Evolutionary conservation across 2,329 filamentous ascomycete genomes (phyloP).

Genomic region (Diaporthe nobilis): DNA sequence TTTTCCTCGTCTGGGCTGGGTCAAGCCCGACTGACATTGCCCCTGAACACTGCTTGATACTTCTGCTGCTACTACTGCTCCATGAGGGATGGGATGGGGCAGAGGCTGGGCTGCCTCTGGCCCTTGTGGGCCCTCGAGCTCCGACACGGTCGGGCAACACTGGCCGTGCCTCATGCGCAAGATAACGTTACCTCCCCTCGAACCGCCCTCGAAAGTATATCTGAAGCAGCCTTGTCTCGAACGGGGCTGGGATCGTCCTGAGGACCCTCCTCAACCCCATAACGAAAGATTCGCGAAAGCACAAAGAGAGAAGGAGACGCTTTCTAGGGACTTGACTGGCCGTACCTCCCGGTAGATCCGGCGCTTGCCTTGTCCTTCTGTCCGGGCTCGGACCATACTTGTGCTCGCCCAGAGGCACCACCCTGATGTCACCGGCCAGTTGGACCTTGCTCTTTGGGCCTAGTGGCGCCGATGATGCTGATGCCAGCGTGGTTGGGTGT

Average conservation of each 20-base stretch:
- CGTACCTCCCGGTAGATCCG: background rate
- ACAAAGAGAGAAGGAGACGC: background rate
- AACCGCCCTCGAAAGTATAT: constrained; percentile 1
- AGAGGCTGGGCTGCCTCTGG: constrained; percentile 14
- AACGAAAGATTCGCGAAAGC: background rate
- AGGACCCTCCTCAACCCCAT: background rate
- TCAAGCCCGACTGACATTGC: constrained; percentile 3
- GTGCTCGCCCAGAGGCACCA: background rate
- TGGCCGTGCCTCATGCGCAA: constrained; percentile 2
- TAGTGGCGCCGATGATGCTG: constrained; percentile 21
- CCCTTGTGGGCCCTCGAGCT: background rate
- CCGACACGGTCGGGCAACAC: background rate
- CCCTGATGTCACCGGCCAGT: constrained; percentile 7
- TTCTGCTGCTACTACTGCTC: background rate
- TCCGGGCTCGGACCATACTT: constrained; percentile 4
- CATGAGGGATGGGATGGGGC: background rate
- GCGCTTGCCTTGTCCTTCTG: background rate
- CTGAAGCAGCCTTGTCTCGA: constrained; percentile 1
- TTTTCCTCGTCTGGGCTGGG: background rate
- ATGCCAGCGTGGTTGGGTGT: background rate
- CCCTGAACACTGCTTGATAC: constrained; percentile 15
- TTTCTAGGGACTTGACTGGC: background rate
- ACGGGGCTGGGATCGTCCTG: background rate
- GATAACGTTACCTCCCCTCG: constrained; percentile 3
- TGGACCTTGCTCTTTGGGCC: constrained; percentile 5